Conservation (phyloP, 441 rosid genomes). For the Hura crepitans region DNA sequence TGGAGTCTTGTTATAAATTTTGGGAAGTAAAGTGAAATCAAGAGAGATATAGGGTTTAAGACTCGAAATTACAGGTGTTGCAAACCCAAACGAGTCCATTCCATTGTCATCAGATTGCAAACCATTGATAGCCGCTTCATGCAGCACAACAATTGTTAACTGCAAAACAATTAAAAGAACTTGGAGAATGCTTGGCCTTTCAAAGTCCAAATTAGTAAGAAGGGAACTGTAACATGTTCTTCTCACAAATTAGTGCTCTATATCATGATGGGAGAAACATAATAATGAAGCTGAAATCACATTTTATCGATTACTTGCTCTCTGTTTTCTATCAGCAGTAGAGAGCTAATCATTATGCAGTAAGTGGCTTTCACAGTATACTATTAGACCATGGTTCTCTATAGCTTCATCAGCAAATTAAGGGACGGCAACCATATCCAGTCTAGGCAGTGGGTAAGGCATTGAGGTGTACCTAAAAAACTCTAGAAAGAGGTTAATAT, state of each 20-base stretch:
- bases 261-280: not conserved
- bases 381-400: slow-evolving; percentile 95
- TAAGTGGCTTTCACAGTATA: slow-evolving; percentile 82
- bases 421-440: slow-evolving; percentile 95
- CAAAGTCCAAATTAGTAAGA: not conserved
- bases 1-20: not conserved
- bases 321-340: slow-evolving; percentile 89
- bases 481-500: not conserved
- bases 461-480: slow-evolving; percentile 69
- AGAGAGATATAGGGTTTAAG: slow-evolving; percentile 9
- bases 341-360: slow-evolving; percentile 86
- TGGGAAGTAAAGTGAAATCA: not conserved
- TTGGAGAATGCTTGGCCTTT: not conserved
- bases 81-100: slow-evolving; percentile 95
- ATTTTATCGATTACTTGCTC: slow-evolving; percentile 43
- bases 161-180: not conserved
- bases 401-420: slow-evolving; percentile 97
- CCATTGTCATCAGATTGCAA: slow-evolving; percentile 96
- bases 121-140: slow-evolving; percentile 99
- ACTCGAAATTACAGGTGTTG: slow-evolving; percentile 67
- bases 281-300: not conserved
- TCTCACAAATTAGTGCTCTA: too few relatives aligned
- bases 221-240: slow-evolving; percentile 39
- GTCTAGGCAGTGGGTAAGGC: slow-evolving; percentile 80
- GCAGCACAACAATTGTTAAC: slow-evolving; percentile 36